Conservation (phyloP, 2,329 filamentous ascomycete species). For the Colletotrichum chrysophilum region DNA sequence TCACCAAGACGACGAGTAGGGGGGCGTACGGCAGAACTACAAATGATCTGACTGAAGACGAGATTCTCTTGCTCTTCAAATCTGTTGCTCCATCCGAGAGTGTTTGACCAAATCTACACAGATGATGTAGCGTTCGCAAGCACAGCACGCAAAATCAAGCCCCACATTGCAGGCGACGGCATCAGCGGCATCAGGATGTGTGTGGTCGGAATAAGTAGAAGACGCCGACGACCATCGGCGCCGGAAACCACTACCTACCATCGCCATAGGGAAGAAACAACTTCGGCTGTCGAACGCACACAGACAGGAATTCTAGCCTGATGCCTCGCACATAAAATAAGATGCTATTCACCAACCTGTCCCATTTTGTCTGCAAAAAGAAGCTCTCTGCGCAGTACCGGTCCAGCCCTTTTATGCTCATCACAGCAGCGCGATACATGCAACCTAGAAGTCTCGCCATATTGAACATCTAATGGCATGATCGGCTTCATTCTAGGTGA, state of each 20-base stretch:
- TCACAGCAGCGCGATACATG: not conserved
- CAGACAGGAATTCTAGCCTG: rapidly evolving
- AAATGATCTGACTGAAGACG: too few relatives aligned
- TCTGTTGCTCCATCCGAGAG: too few relatives aligned
- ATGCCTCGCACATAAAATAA: not conserved
- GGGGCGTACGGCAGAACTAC: too few relatives aligned
- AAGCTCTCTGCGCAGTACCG: not conserved
- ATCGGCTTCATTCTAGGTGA: not conserved
- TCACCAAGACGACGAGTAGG: too few relatives aligned
- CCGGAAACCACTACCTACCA: not conserved
- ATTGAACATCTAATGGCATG: too few relatives aligned
- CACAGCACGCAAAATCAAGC: rapidly evolving
- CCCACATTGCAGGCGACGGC: rapidly evolving
- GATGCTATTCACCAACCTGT: too few relatives aligned
- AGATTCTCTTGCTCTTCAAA: too few relatives aligned
- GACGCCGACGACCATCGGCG: not conserved
- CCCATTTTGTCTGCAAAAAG: too few relatives aligned
- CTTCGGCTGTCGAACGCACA: not conserved
- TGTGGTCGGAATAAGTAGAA: not conserved
- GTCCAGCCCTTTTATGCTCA: not conserved
- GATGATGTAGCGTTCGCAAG: not conserved
- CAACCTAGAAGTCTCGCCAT: not conserved
- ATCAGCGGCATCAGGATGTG: rapidly evolving
- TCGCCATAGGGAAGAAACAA: not conserved
- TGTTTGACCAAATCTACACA: too few relatives aligned